phyloP scores from a whole-genome alignment of 192 early-diverging fungal species.

The Gamsiella multidivaricata region DNA sequence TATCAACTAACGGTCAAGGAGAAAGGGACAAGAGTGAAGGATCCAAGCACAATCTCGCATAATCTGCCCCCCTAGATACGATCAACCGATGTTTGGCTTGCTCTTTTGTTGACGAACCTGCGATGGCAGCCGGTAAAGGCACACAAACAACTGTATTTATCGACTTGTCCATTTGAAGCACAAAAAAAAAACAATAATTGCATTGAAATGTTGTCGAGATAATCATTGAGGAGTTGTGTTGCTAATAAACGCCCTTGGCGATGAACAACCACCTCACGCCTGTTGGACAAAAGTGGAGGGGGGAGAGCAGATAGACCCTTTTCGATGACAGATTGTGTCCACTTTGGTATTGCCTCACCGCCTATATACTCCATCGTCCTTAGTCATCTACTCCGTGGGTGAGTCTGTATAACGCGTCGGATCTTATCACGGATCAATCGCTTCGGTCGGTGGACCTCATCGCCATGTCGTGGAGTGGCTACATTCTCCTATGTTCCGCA shows the following conservation, averaged over 20 bases:
- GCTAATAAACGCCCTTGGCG: too few species aligned
- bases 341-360: neutral
- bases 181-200: too few species aligned
- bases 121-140: neutral
- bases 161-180: too few species aligned
- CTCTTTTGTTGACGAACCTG: neutral
- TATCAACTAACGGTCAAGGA: neutral
- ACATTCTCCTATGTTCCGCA: neutral
- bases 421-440: slow-evolving; percentile 33
- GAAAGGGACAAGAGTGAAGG: too few species aligned
- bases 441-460: neutral
- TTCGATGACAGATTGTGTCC: neutral
- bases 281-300: neutral
- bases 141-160: too few species aligned
- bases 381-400: slow-evolving; percentile 21
- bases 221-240: neutral
- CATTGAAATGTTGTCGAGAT: too few species aligned
- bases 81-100: neutral
- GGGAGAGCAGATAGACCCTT: neutral
- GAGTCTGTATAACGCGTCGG: neutral
- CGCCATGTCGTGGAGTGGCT: too few species aligned
- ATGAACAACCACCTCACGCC: too few species aligned
- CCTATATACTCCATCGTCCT: neutral
- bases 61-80: slow-evolving; percentile 12
- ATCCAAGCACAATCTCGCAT: slow-evolving; percentile 39